Evolutionary conservation across 2,329 filamentous ascomycete genomes (phyloP), one percentile per base, ranked within the genome.

Genomic region (Onygenales sp.): DNA sequence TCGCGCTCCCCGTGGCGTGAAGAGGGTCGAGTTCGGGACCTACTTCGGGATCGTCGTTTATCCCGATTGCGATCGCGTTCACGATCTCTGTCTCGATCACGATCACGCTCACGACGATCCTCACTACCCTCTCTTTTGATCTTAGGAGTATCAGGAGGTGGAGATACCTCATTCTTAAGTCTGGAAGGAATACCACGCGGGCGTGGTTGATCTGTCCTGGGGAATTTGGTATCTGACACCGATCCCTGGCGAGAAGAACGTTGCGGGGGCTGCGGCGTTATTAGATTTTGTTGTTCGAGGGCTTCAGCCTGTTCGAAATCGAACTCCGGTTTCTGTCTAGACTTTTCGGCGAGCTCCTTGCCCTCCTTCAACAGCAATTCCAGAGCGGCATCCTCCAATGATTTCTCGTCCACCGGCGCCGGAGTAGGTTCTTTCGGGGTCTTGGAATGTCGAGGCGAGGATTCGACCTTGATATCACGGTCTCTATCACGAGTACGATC

Each of bases 321-420:
- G 54, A 77, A 74, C 52, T 78, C 77, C 4, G 75, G 74, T 53
- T 75, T 73, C 55, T 74, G 70, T 39, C 70, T 68, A 3, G 74
- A 71, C 59, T 78, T 79, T 27, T 77, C 77, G 7, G 77, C 75
- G 56, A 78, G 69, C 57, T 77, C 73, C 59, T 79, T 74, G 47
- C 78, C 77, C 64, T 82, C 79, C 58, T 72, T 74, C 21, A 82
- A 60, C 9, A 82, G 69, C 56, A 77, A 62, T 54, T 79, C 73
- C 51, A 82, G 67, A 9, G 79, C 79, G 39, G 76, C 71, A 56
- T 78, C 75, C 59, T 82, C 79, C 45, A 82, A 62, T 14, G 76
- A 73, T 62, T 81, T 79, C 54, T 81, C 77, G 53, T 74, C 72
- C 48, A 79, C 72, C 8, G 67, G 67, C 2, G 59, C 52, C 34